Base-by-base conservation (phyloP, 345 rosid species). In the Clausena lansium region DNA sequence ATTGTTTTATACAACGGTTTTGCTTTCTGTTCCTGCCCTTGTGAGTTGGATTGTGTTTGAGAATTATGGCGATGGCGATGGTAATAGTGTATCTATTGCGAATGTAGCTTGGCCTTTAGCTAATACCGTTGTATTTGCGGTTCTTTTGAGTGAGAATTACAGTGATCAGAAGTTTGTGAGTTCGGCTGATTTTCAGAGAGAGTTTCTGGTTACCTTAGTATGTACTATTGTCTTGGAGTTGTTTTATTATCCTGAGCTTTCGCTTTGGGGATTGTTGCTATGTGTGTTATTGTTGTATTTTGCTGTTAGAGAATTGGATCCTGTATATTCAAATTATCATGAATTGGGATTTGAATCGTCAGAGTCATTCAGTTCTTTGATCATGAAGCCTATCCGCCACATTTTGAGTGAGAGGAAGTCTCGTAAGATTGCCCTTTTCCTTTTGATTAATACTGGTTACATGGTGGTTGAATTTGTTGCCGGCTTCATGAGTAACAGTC, bases 401-500 rank as follows among this genome's bases (percentile, higher is more conserved):
- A 91, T 95, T 82, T 86, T 95, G 87, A 91, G 97, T 35, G 99
- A 95, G 85, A 92, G 97, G 85, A 95, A 92, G 67, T 95, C 98
- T 27, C 91, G 97, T 17, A 95, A 95, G 90, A 95, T 95, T 76
- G 99, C 99, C 0, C 80, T 95, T 74, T 95, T 93, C 79, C 94
- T 95, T 25, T 78, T 95, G 89, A 95, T 95, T 81, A 95, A 95
- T 66, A 77, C 98, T 10, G 93, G 82, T 3, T 95, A 95, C 78
- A 95, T 95, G 98, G 89, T 95, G 70, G 94, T 95, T 35, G 99
- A 95, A 82, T 95, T 95, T 85, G 89, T 87, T 75, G 94, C 89
- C 63, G 98, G 99, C 45, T 93, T 95, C 79, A 92, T 95, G 99
- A 91, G 97, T 85, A 95, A 95, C 69, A 95, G 98, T 88, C 94